Conservation (phyloP, 352 stramenopile species). For the Phytophthora litchii region DNA sequence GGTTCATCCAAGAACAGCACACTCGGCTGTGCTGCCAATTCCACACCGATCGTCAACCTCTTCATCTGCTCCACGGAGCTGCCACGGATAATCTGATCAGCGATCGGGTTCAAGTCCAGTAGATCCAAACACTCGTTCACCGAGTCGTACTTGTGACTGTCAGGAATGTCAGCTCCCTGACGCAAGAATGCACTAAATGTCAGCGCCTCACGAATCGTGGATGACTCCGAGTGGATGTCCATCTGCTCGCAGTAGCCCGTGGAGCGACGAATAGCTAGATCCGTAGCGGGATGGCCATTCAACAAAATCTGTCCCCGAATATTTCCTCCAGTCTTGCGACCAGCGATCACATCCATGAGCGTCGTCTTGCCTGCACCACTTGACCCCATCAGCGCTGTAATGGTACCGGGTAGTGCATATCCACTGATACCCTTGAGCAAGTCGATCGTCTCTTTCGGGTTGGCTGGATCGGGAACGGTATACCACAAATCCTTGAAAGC, state of each 20-base stretch:
- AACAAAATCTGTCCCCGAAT: constrained; percentile 88
- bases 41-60: constrained; percentile 41
- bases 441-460: constrained; percentile 32
- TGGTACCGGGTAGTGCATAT: constrained; percentile 49
- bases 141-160: constrained; percentile 33
- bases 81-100: constrained; percentile 44
- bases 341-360: constrained; percentile 94
- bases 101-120: constrained; percentile 28
- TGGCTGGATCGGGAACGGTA: constrained; percentile 16
- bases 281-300: constrained; percentile 80
- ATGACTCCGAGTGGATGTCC: constrained; percentile 85
- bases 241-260: constrained; percentile 80
- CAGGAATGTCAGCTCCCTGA: constrained; percentile 40
- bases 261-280: constrained; percentile 35
- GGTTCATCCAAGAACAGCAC: constrained; percentile 67
- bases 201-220: constrained; percentile 79
- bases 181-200: constrained; percentile 39
- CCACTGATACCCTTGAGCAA: constrained; percentile 69
- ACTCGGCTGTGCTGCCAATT: constrained; percentile 29
- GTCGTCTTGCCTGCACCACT: constrained; percentile 93
- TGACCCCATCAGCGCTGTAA: constrained; percentile 79
- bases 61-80: constrained; percentile 37
- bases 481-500: constrained; percentile 35
- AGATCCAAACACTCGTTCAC: constrained; percentile 33
- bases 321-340: constrained; percentile 90